These are phyloP conservation scores for Zymoseptoria tritici DNA, from an alignment of 2,329 filamentous ascomycete genomes.

Conservation along the genomic window DNA sequence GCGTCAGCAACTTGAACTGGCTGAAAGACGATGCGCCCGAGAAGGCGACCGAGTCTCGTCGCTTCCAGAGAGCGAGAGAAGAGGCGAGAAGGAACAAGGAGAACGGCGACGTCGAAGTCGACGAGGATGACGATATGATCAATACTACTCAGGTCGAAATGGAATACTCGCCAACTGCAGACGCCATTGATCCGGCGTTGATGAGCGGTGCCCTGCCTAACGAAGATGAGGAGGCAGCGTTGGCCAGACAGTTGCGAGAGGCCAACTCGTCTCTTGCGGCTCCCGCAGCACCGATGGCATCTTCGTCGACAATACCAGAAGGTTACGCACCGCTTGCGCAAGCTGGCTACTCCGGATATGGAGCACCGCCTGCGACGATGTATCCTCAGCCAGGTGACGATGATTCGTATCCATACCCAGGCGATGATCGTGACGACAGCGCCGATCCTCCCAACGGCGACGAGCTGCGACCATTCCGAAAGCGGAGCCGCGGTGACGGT, in stretches of 20 bases:
- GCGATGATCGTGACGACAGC: slow-evolving; percentile 20
- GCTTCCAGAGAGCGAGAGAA: slow-evolving; percentile 37
- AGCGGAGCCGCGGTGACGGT: slow-evolving; percentile 20
- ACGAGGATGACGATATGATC: slow-evolving; percentile 35
- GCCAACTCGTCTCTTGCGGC: slow-evolving; percentile 25
- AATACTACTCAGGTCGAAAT: slow-evolving; percentile 34
- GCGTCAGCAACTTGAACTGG: slow-evolving; percentile 80
- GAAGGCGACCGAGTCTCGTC: slow-evolving; percentile 30
- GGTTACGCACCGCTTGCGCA: slow-evolving; percentile 27
- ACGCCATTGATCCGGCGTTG: slow-evolving; percentile 30
- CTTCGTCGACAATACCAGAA: slow-evolving; percentile 20
- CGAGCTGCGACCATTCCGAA: slow-evolving; percentile 21
- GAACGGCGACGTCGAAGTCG: slow-evolving; percentile 32
- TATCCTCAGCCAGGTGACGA: slow-evolving; percentile 23
- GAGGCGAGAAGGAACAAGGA: slow-evolving; percentile 49
- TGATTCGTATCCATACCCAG: slow-evolving; percentile 23
- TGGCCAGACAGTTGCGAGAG: slow-evolving; percentile 24
- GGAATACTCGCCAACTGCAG: slow-evolving; percentile 34
- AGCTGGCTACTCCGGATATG: slow-evolving; percentile 23
- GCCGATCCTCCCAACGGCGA: slow-evolving; percentile 18
- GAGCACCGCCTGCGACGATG: slow-evolving; percentile 24
- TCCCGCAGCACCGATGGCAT: slow-evolving; percentile 23
- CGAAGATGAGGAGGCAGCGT: slow-evolving; percentile 22
- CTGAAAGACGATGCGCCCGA: slow-evolving; percentile 50
- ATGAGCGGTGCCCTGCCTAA: slow-evolving; percentile 13